Conservation (phyloP, 2,329 filamentous ascomycete genomes). For the Diaporthe amygdali region DNA sequence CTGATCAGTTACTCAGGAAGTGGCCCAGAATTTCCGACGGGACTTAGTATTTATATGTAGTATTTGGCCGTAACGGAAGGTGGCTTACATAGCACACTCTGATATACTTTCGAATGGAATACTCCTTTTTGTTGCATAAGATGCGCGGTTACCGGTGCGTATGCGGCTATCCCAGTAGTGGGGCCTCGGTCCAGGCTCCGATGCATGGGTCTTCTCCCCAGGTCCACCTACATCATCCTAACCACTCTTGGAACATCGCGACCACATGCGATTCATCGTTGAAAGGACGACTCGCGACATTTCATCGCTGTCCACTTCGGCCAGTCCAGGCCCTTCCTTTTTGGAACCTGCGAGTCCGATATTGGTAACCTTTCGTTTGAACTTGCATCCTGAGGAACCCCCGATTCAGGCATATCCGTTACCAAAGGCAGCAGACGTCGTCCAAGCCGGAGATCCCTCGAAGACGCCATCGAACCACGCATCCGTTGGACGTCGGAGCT, state of each 20-base stretch:
- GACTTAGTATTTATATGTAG: not conserved
- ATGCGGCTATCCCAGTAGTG: not conserved
- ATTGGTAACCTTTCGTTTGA: not conserved
- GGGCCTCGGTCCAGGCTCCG: not conserved
- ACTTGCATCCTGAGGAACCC: not conserved
- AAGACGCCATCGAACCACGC: not conserved
- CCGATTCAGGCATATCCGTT: not conserved
- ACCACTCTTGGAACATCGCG: not conserved
- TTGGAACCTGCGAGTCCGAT: not conserved
- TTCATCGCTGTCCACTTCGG: not conserved
- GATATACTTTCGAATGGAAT: not conserved
- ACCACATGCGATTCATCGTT: constrained; percentile 16
- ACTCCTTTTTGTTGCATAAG: not conserved
- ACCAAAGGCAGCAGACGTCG: not conserved
- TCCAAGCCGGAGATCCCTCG: not conserved
- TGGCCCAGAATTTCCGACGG: no score
- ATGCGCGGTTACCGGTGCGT: not conserved
- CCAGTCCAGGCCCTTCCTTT: not conserved
- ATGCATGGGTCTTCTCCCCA: not conserved
- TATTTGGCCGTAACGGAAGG: not conserved
- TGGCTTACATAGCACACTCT: not conserved
- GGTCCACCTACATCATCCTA: constrained; percentile 12
- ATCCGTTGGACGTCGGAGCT: not conserved
- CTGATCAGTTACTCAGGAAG: not conserved
- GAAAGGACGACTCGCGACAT: not conserved